Base-by-base conservation (phyloP, 306 rosid species). In the Glycine soja region DNA sequence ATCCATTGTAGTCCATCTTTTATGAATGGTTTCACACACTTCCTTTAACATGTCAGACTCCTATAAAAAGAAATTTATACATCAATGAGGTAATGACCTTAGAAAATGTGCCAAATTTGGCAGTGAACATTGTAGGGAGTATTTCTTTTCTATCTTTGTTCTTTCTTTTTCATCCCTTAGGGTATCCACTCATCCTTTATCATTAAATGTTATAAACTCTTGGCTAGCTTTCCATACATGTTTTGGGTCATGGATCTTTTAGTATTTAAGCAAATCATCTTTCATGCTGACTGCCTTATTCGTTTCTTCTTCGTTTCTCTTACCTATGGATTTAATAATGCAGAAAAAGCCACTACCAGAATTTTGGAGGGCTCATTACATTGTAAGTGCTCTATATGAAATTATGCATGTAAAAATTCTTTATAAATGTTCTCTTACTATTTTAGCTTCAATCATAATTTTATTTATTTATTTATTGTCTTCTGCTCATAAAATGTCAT, bases 331-430 rank as follows among this genome's bases (percentile, higher is more conserved):
- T 69, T 74, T 72, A 74, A 65, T 83, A 54, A 72, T 85, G 93
- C 97, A 96, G 98, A 96, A 90, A 82, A 92, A 81, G 87, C 91
- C 98, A 7, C 88, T 96, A 11, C 99, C 98, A 53, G 99, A 96
- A 86, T 96, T 96, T 92, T 96, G 99, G 98, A 92, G 98, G 77
- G 98, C 90, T 76, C 99, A 42, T 40, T 85, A 85, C 89, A 79
- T 96, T 82, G 99, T 96, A 86, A 93, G 98, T 87, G 15, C 78
- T 67, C 64, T 73, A 54, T 72, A 15, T 83, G 6, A 74, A 13
- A 74, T 54, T 73, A 38, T 81, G 3, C 71, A 19, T 79, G 16
- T 50, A 77, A 59, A 68, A 65, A 14, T 67, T 68, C 13, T 54
- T 74, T 46, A 15, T 57, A 19, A 4, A 45, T 72, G 43, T 30